Base-by-base conservation (phyloP, 31 red algal genomes). In the Odonthalia washingtoniensis region DNA sequence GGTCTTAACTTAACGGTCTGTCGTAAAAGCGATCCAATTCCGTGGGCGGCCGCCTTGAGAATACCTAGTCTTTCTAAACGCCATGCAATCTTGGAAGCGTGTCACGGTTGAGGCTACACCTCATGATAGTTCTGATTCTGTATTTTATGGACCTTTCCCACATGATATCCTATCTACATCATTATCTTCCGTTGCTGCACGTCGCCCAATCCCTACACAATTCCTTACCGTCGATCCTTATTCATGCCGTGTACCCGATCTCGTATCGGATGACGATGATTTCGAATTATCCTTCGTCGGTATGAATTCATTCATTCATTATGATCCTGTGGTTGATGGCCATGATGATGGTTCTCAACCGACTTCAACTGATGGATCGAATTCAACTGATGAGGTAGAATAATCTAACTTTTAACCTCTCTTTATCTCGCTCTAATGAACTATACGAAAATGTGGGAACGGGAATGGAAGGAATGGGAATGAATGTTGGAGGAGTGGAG, bases 241-340 rank as follows among this genome's bases (percentile, higher is more conserved):
- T 67, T 5, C 31, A 35, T 57, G 49, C 21, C 49, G 49, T 57
- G 49, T 57, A 14, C 45, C 41, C 40, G 68, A 85, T 64, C n/a
- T 85, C 5, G 82, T 85, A 5, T 43, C 16, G 16, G 26, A 74
- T 5, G 69, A 43, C 6, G 82, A 85, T 75, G 69, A 85, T 0
- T 85, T 74, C 21, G 82, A 85, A 85, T 33, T 85, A 21, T 85
- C 82, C 0, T 85, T 85, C 37, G 82, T 75, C 21, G 82, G 69
- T 31, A 85, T 85, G 69, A n/a, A n/a, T n/a, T n/a, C 86, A 9
- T 89, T 89, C 57, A 38, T 89, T 3, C 86, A 89, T 66, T 89
- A 78, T 70, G 86, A 89, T 57, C 84, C 84, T 1, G 72, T 65
- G 40, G 45, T 40, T 17, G 84, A 87, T 87, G 84, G 84, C 5